Evolutionary conservation across 176 grass and related monocot species (phyloP), one percentile per base, ranked within the genome.

Genomic region (Oryza officinalis): DNA sequence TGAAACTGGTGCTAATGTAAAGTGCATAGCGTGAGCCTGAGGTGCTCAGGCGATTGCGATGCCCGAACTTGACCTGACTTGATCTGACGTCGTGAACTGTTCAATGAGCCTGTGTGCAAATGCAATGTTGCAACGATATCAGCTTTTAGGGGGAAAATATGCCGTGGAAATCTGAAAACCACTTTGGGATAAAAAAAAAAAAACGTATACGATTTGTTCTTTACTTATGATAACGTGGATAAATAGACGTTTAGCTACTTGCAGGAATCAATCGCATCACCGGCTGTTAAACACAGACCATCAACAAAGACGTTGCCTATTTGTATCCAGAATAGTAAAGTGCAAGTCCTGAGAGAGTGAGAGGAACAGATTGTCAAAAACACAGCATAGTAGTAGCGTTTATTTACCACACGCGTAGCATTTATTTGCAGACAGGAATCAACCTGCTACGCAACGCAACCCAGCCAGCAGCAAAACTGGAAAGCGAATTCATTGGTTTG

Each of bases 401-500:
- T 74, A 18, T 71, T 46, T 65, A 67, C 28, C 71, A 72, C 33
- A 23, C 30, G 33, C 46, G 10, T 3, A 11, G 2, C 72, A 35
- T 22, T 13, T 47, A 22, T 57, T 49, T 47, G 27, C 71, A 49
- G 27, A 26, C 17, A 18, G 12, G 27, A 7, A 37, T 25, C 12
- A 0, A 23, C 73, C 61, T 41, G 45, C 33, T 67, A 27, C 1
- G 70, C 68, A 67, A 27, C 1, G 70, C 68, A 67, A 17, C 23
- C 18, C 68, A 67, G 13, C 23, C 18, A 59, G 13, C 25, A 6
- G 35, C 18, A 81, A 26, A 81, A 61, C 4, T 10, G 14, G 50
- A 30, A 44, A 17, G 5, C 78, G 25, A 74, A 70, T 63, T 84
- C 38, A 75, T 71, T 65, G 28, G 66, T 63, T 23, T 5, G 31